phyloP scores from a whole-genome alignment of 2,329 filamentous ascomycete species.

The Aureobasidium sp. region DNA sequence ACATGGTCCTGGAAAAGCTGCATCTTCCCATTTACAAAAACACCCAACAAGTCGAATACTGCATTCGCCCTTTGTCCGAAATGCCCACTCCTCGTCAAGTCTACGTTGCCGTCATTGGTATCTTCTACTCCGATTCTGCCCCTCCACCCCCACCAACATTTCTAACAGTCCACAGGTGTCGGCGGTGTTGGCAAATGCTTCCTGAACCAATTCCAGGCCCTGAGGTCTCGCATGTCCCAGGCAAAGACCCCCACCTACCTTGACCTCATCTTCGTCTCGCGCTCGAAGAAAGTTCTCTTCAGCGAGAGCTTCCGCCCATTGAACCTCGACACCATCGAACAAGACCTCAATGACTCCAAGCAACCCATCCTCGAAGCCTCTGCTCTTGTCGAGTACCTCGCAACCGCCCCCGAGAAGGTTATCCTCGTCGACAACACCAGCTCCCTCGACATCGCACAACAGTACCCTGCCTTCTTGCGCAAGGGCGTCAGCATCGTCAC shows the following conservation, averaged over 20 bases:
- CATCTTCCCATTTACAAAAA: neutral
- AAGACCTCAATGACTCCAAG: constrained; percentile 53
- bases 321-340: constrained; percentile 50
- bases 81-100: constrained; percentile 37
- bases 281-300: constrained; percentile 75
- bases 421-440: constrained; percentile 95
- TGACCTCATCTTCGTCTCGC: constrained; percentile 74
- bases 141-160: neutral
- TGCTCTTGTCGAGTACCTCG: constrained; percentile 69
- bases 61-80: constrained; percentile 13
- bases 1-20: neutral
- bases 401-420: constrained; percentile 65
- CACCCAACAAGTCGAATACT: neutral
- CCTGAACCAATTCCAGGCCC: constrained; percentile 66
- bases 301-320: constrained; percentile 63
- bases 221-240: constrained; percentile 51
- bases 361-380: constrained; percentile 58
- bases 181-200: constrained; percentile 92
- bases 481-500: constrained; percentile 86
- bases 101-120: constrained; percentile 40
- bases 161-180: constrained; percentile 50
- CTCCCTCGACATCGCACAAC: constrained; percentile 72
- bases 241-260: constrained; percentile 53
- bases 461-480: constrained; percentile 73
- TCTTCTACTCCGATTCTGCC: neutral